Percentiles rank a stretch among this genome's conserved stretches.
Evolutionary conservation across 208 protist genomes (phyloP).

Genomic region (Crithidia fasciculata): DNA sequence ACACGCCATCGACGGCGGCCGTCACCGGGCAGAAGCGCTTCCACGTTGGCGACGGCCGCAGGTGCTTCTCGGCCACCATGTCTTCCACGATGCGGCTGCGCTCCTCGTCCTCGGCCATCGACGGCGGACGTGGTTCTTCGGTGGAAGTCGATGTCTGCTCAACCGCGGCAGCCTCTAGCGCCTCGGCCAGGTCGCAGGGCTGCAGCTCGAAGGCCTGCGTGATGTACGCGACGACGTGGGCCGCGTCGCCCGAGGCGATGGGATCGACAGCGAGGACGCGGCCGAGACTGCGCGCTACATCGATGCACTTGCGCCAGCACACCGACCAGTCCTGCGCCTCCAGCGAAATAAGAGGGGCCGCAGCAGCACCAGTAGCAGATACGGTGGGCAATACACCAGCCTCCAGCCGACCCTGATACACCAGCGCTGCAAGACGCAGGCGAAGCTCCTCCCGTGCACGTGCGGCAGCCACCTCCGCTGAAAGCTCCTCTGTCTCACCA

Average conservation of each 20-base stretch:
- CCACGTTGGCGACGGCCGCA: constrained; percentile 53
- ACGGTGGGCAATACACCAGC: neutral
- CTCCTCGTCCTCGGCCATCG: constrained; percentile 49
- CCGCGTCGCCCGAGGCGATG: constrained; percentile 23
- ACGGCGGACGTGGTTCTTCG: constrained; percentile 3
- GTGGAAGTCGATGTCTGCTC: neutral
- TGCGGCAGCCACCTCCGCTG: neutral
- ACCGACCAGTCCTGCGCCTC: constrained; percentile 24
- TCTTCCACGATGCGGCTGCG: constrained; percentile 38
- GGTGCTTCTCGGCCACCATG: constrained; percentile 34
- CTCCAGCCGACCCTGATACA: constrained; percentile 26
- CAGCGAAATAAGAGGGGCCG: constrained; percentile 1
- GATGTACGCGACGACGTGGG: constrained; percentile 51
- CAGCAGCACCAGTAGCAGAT: neutral
- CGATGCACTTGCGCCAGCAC: constrained; percentile 29
- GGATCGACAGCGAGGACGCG: constrained; percentile 34
- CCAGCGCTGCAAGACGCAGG: constrained; percentile 27
- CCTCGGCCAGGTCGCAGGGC: constrained; percentile 38
- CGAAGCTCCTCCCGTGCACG: constrained; percentile 13
- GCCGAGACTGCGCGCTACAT: constrained; percentile 13
- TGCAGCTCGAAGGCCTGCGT: constrained; percentile 50
- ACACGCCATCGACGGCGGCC: constrained; percentile 58
- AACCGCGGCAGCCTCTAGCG: neutral
- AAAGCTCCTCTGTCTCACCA: neutral
- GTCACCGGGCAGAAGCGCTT: constrained; percentile 89